A percentile compares a stretch with the other conserved stretches of the same genome.
These are phyloP conservation scores for Scytalidium sp. DNA, from an alignment of 2,329 filamentous ascomycete genomes.

Conservation along the genomic window DNA sequence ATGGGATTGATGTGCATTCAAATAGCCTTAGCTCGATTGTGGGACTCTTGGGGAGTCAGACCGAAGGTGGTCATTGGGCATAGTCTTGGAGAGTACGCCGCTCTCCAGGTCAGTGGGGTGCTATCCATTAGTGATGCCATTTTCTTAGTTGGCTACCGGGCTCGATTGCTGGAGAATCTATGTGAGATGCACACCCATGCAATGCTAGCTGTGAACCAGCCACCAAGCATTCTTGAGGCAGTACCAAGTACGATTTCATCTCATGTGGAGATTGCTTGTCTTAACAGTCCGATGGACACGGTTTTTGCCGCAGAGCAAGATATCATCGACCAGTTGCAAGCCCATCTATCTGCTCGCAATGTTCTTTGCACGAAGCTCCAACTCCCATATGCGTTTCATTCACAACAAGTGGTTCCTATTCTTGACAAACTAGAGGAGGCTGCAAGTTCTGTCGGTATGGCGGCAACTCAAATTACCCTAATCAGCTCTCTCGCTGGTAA, in stretches of 20 bases:
- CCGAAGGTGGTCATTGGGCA: slow-evolving; percentile 56
- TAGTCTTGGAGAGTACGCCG: slow-evolving; percentile 72
- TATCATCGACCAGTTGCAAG: too few species aligned
- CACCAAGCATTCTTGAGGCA: too few species aligned
- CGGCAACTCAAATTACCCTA: slow-evolving; percentile 55
- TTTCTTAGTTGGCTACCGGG: slow-evolving; percentile 66
- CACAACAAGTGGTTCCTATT: slow-evolving; percentile 61
- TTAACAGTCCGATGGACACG: slow-evolving; percentile 73
- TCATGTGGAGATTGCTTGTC: slow-evolving; percentile 56
- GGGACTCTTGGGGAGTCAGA: slow-evolving; percentile 53
- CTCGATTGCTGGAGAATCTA: slow-evolving; percentile 59
- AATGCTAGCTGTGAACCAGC: slow-evolving; percentile 56
- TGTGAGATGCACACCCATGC: slow-evolving; percentile 66
- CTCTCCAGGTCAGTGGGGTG: slow-evolving; percentile 67
- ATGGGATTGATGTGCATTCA: slow-evolving; percentile 52
- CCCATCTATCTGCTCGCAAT: too few species aligned
- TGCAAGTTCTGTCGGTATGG: slow-evolving; percentile 46
- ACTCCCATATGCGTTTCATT: slow-evolving; percentile 66
- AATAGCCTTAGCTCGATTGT: slow-evolving; percentile 53
- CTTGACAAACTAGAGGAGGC: slow-evolving; percentile 55
- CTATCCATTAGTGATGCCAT: slow-evolving; percentile 69
- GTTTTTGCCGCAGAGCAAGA: slow-evolving; percentile 62
- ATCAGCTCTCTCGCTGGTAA: slow-evolving; percentile 66
- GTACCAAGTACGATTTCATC: too few species aligned
- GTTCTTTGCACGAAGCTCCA: slow-evolving; percentile 61